Evolutionary conservation across 257 asterid species (phyloP), one percentile per base, ranked within the genome.

Genomic region (Solanum verrucosum): DNA sequence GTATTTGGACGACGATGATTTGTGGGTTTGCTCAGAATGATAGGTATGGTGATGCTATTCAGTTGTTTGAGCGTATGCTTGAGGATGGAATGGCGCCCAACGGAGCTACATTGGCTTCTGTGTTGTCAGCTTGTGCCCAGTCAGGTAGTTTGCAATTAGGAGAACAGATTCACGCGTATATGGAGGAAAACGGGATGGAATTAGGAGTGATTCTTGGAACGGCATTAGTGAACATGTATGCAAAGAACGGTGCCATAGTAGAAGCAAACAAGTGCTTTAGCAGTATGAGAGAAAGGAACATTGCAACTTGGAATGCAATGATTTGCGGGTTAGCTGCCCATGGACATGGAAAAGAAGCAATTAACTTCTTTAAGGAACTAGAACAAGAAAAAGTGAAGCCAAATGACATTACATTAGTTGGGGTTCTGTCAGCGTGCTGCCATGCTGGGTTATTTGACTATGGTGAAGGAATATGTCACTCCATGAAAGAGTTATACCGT

Each of bases 291-390:
- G 94, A 92, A 81, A 95, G 89, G 91, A 96, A 93, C 27, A 84
- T 89, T 9, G 98, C 98, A 7, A 95, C 97, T 31, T 96, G 98
- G 98, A 95, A 96, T 56, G 95, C 98, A 4, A 91, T 96, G 93
- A 93, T 96, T 2, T 93, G 95, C 87, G 99, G 98, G 49, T 90
- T 95, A 90, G 99, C 98, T 16, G 88, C 89, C 6, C 98, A 96
- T 34, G 99, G 99, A 23, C 92, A 92, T 29, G 99, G 95, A 1
- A 88, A 89, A 37, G 97, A 93, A 92, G 99, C 98, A 56, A 90
- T 95, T 52, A 44, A 37, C 20, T 87, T 90, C 67, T 96, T 96
- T 88, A 38, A 44, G 90, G 73, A 85, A 88, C 65, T 95, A 85
- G 93, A 91, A 87, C 88, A 91, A 75, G 93, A 91, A 87, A 90